A percentile compares a stretch with the other conserved stretches of the same genome.
These are phyloP conservation scores for Panicum hallii DNA, from an alignment of 202 grass and related monocot genomes.

Conservation along the genomic window DNA sequence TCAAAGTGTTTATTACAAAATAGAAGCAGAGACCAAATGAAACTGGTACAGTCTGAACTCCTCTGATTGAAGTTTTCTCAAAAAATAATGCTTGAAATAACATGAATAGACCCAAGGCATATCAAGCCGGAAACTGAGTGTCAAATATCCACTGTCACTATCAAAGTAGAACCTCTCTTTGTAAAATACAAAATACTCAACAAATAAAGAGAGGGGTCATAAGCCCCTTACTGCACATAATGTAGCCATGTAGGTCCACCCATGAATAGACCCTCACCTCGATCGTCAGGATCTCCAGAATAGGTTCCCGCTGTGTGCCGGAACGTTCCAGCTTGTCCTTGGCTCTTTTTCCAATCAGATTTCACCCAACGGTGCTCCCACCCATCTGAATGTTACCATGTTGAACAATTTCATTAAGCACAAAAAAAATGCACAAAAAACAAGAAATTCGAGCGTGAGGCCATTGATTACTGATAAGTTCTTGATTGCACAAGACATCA, in stretches of 20 bases:
- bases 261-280: slow-evolving; percentile 46
- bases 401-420: slow-evolving; percentile 18
- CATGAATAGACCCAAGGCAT: slow-evolving; percentile 7
- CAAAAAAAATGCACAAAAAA: not conserved
- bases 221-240: not conserved
- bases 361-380: slow-evolving; percentile 86
- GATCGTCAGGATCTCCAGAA: slow-evolving; percentile 81
- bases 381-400: slow-evolving; percentile 55
- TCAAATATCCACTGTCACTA: slow-evolving; percentile 9
- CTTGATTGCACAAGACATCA: not conserved
- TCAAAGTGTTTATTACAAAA: not conserved
- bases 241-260: no score
- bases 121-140: not conserved
- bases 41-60: not conserved
- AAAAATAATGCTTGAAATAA: not conserved
- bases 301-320: slow-evolving; percentile 77
- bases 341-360: slow-evolving; percentile 91
- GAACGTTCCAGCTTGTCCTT: slow-evolving; percentile 85
- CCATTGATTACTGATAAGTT: not conserved
- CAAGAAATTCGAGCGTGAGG: not conserved
- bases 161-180: not conserved
- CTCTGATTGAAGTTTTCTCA: not conserved
- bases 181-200: not conserved
- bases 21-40: not conserved
- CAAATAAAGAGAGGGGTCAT: not conserved